A percentile compares a stretch with the other conserved stretches of the same genome.
phyloP scores from a whole-genome alignment of 352 stramenopile genomes.

The Peronosclerospora sorghi region DNA sequence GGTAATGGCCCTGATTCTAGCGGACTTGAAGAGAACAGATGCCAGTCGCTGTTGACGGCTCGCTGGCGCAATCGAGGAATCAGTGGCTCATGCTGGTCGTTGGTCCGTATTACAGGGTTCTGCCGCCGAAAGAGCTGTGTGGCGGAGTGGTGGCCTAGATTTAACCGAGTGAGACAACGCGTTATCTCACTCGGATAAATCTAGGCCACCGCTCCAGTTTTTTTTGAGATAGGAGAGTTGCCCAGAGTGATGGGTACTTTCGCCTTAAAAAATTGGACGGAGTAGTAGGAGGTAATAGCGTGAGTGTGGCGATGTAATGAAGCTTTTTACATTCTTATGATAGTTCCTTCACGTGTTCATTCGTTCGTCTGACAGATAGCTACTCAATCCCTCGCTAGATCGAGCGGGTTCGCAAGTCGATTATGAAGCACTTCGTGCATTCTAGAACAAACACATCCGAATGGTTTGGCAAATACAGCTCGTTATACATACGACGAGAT shows the following conservation, averaged over 20 bases:
- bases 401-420: slow-evolving; percentile 32
- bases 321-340: slow-evolving; percentile 6
- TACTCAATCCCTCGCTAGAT: slow-evolving; percentile 26
- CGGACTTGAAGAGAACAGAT: slow-evolving; percentile 9
- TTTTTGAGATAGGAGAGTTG: no score
- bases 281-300: slow-evolving; percentile 19
- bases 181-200: slow-evolving; percentile 23
- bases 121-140: slow-evolving; percentile 5
- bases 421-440: slow-evolving; percentile 47
- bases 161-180: slow-evolving; percentile 21
- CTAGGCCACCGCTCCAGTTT: slow-evolving; percentile 10
- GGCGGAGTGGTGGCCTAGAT: slow-evolving; percentile 12
- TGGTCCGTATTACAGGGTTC: slow-evolving; percentile 10
- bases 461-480: slow-evolving; percentile 57
- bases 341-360: background rate
- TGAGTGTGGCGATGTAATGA: slow-evolving; percentile 24
- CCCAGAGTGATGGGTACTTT: no score
- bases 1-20: slow-evolving; percentile 4
- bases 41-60: slow-evolving; percentile 3
- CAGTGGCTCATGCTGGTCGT: slow-evolving; percentile 1
- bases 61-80: slow-evolving; percentile 9
- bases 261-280: slow-evolving; percentile 4
- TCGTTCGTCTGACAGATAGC: slow-evolving; percentile 36
- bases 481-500: slow-evolving; percentile 47
- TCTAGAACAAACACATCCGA: slow-evolving; percentile 45